Conservation (phyloP, 306 rosid species). For the Ziziphus jujuba region DNA sequence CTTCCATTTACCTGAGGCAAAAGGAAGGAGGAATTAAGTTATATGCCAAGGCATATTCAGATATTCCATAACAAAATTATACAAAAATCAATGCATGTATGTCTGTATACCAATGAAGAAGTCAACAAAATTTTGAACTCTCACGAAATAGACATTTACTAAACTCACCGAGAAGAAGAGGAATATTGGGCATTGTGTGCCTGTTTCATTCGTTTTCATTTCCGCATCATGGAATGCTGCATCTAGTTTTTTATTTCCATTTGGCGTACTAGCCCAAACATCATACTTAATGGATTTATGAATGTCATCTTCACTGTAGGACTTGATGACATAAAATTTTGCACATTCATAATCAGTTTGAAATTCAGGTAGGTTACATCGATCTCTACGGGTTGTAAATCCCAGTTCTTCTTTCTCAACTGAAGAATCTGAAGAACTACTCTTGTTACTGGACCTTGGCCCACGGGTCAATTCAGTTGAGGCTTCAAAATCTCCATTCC, state of each 20-base stretch:
- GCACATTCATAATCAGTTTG: constrained; percentile 55
- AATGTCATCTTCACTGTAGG: constrained; percentile 85
- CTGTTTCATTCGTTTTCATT: constrained; percentile 46
- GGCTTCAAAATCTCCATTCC: constrained; percentile 47
- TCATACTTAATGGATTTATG: constrained; percentile 74
- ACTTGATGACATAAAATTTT: constrained; percentile 73
- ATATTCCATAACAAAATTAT: background rate
- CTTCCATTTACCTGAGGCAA: constrained; percentile 72
- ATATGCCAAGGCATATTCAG: background rate
- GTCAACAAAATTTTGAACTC: background rate
- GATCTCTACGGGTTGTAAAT: constrained; percentile 38
- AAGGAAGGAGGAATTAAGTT: too few relatives aligned
- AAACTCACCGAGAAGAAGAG: constrained; percentile 87
- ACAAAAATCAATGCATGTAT: background rate
- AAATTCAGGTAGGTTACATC: constrained; percentile 62
- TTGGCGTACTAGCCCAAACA: constrained; percentile 87
- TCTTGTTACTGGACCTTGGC: constrained; percentile 54
- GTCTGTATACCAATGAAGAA: background rate
- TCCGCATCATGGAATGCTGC: constrained; percentile 59
- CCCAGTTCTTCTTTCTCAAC: constrained; percentile 44
- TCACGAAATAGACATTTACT: background rate
- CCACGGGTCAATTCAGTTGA: constrained; percentile 58
- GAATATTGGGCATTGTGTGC: constrained; percentile 56
- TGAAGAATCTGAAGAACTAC: constrained; percentile 35
- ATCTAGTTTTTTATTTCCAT: constrained; percentile 72